phyloP scores from a whole-genome alignment of 1,284 basidiomycete genomes.

The Apiotrichum veenhuisii region DNA sequence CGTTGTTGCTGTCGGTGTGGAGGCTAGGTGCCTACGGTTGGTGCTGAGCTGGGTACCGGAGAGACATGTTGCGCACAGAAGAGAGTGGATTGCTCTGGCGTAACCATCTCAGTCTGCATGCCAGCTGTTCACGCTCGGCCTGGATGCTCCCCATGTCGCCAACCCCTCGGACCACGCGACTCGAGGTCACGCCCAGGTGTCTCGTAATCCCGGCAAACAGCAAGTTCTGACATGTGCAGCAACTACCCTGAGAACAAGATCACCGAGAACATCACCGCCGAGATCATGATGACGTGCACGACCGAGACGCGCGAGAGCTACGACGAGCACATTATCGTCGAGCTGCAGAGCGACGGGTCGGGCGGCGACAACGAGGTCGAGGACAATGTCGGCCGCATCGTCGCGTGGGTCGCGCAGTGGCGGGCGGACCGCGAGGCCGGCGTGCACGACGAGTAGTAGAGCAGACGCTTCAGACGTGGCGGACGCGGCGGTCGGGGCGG shows the following conservation, averaged over 20 bases:
- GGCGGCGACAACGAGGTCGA: conserved; percentile 66
- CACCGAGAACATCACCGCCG: conserved; percentile 96
- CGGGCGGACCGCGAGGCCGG: conserved; percentile 53
- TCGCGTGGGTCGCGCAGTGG: conserved; percentile 83
- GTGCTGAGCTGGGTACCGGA: no score
- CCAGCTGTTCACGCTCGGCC: not conserved
- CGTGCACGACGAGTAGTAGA: conserved; percentile 24
- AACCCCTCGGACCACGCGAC: no score
- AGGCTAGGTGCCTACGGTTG: no score
- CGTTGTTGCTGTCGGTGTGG: no score
- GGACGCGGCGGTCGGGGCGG: no score
- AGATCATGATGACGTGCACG: conserved; percentile 92
- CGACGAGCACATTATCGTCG: conserved; percentile 77
- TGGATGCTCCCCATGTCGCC: not conserved
- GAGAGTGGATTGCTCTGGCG: no score
- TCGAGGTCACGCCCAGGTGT: no score
- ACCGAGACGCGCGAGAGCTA: conserved; percentile 87
- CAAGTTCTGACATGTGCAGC: conserved; percentile 51
- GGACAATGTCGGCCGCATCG: conserved; percentile 76
- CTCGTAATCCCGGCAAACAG: not conserved
- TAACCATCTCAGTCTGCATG: no score
- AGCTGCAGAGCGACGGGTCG: conserved; percentile 71
- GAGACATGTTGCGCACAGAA: no score
- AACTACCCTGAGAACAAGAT: conserved; percentile 89
- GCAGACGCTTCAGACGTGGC: no score